These are phyloP conservation scores for Paraphoma sp. DNA, from an alignment of 2,329 filamentous ascomycete species.

Conservation along the genomic window DNA sequence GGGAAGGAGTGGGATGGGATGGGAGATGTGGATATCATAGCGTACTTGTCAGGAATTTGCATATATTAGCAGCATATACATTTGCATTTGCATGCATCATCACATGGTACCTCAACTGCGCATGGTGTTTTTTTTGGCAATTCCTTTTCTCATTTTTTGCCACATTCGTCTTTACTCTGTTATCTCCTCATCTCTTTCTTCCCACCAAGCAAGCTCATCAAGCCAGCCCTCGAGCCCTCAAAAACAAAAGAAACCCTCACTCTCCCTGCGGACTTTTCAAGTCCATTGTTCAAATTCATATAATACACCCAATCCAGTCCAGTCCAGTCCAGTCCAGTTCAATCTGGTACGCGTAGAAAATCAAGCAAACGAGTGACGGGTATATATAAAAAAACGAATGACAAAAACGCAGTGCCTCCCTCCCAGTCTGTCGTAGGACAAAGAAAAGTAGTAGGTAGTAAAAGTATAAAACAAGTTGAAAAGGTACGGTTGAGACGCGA, in stretches of 20 bases:
- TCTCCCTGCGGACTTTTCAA: neutral
- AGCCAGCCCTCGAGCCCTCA: too few relatives aligned
- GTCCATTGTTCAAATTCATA: neutral
- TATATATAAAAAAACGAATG: constrained; percentile 10
- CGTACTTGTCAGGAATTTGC: too few relatives aligned
- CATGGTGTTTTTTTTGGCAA: too few relatives aligned
- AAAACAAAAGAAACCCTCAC: neutral
- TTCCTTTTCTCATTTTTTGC: neutral
- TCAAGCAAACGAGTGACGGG: neutral
- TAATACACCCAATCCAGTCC: neutral
- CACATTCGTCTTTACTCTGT: neutral
- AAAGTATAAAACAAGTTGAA: neutral
- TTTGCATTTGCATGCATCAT: too few relatives aligned
- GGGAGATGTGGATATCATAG: too few relatives aligned
- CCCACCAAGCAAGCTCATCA: neutral
- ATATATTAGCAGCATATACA: too few relatives aligned
- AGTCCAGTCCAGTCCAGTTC: too few relatives aligned
- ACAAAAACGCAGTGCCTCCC: neutral
- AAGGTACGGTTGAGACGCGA: neutral
- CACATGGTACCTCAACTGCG: too few relatives aligned
- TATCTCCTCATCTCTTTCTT: neutral
- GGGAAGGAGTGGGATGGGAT: neutral
- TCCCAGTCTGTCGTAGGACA: neutral
- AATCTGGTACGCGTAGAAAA: neutral
- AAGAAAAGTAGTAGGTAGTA: neutral